Percentiles rank a stretch among this genome's conserved stretches.
Conservation (phyloP, 148 eudicot genomes). For the Persicaria maculosa region DNA sequence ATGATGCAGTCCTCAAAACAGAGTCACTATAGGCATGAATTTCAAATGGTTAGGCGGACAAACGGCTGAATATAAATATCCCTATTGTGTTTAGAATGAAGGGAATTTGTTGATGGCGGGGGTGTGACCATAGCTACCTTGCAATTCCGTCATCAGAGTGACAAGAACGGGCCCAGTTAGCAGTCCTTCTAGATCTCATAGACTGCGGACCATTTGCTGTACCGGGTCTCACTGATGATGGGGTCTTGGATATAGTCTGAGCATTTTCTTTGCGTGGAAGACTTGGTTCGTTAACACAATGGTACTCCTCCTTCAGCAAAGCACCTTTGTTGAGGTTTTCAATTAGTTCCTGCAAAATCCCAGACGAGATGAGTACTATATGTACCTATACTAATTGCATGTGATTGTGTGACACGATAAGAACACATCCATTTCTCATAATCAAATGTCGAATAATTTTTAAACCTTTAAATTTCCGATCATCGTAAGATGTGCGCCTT, state of each 20-base stretch:
- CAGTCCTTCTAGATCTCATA: conserved; percentile 87
- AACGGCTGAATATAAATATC: not conserved
- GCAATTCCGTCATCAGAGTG: conserved; percentile 78
- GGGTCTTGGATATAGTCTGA: conserved; percentile 17
- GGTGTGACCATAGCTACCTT: conserved; percentile 31
- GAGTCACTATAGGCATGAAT: conserved; percentile 50
- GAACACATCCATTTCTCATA: not conserved
- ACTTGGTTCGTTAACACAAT: conserved; percentile 58
- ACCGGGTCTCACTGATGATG: conserved; percentile 27
- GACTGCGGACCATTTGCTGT: conserved; percentile 53
- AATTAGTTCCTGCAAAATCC: conserved; percentile 58
- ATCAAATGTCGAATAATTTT: not conserved
- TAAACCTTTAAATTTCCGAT: not conserved
- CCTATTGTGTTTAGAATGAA: not conserved
- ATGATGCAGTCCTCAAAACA: conserved; percentile 34
- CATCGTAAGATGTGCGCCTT: not conserved
- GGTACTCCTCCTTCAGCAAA: conserved; percentile 64
- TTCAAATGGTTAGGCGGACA: not conserved
- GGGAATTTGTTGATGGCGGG: no score
- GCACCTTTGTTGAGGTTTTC: conserved; percentile 72
- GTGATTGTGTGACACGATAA: not conserved
- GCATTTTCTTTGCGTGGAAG: conserved; percentile 19
- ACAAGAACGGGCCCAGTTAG: conserved; percentile 76
- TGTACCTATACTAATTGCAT: not conserved
- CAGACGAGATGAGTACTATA: not conserved